These are phyloP conservation scores for Apiotrichum mycotoxinovorans DNA, from an alignment of 1,284 basidiomycete genomes.

Conservation along the genomic window DNA sequence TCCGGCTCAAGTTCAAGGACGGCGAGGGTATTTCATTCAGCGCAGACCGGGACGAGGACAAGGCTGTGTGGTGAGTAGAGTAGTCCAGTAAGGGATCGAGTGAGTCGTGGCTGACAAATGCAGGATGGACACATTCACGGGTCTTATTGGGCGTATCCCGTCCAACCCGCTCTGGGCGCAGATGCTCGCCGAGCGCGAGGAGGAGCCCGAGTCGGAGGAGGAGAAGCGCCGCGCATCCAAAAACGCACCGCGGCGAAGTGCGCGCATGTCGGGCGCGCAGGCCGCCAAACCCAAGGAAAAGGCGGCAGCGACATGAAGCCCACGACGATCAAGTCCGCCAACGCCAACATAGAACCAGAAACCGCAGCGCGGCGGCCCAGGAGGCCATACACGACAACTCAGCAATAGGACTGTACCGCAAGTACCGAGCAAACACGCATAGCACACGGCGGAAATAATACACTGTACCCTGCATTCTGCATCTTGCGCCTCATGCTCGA, in stretches of 20 bases:
- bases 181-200: constrained; percentile 53
- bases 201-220: background rate
- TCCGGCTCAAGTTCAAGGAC: constrained; percentile 76
- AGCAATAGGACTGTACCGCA: too few species aligned
- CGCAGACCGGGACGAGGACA: constrained; percentile 86
- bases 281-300: background rate
- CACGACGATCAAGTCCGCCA: too few species aligned
- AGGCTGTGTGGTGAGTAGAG: constrained; percentile 63
- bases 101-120: constrained; percentile 50
- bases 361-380: background rate
- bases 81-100: too few species aligned
- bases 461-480: too few species aligned
- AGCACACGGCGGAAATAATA: too few species aligned
- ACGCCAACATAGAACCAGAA: too few species aligned
- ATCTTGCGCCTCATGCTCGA: too few species aligned
- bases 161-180: constrained; percentile 88
- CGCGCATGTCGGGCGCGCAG: background rate
- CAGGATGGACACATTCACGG: constrained; percentile 65
- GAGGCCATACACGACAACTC: background rate
- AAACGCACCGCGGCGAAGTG: background rate
- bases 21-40: constrained; percentile 83
- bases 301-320: background rate
- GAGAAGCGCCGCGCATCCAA: background rate
- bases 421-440: too few species aligned
- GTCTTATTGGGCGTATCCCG: constrained; percentile 79